phyloP scores from a whole-genome alignment of 495 filamentous ascomycete genomes.

The Physcia stellaris region DNA sequence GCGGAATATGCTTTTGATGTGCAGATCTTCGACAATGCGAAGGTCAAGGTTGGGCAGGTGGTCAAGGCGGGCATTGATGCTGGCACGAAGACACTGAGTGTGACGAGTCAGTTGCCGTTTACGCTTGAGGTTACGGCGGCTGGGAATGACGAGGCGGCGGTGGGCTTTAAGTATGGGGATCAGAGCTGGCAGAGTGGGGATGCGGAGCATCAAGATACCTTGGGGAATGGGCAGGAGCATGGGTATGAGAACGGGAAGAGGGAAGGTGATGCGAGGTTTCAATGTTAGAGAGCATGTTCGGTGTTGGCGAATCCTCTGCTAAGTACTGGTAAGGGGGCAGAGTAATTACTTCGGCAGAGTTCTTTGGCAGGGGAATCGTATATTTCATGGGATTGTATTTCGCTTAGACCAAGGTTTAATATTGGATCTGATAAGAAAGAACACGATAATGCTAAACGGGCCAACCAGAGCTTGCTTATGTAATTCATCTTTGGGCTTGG shows the following conservation, averaged over 20 bases:
- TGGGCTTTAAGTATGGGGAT: not conserved
- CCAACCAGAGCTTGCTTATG: too few species aligned
- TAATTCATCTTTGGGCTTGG: too few species aligned
- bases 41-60: not conserved
- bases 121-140: not conserved
- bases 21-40: not conserved
- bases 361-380: too few species aligned
- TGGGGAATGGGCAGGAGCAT: too few species aligned
- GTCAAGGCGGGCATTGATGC: not conserved
- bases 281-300: not conserved
- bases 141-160: not conserved
- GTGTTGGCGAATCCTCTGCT: too few species aligned
- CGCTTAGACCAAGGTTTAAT: too few species aligned
- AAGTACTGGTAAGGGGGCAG: too few species aligned
- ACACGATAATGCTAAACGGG: too few species aligned
- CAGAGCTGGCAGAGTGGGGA: not conserved
- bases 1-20: not conserved
- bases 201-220: not conserved
- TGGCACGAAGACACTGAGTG: not conserved
- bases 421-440: too few species aligned
- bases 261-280: not conserved
- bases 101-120: not conserved
- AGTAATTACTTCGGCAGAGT: too few species aligned
- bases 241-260: not conserved
- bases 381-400: too few species aligned